Evolutionary conservation across 2,329 filamentous ascomycete species (phyloP), one percentile per base, ranked within the genome.

Genomic region (Sodiomyces alkalinus): DNA sequence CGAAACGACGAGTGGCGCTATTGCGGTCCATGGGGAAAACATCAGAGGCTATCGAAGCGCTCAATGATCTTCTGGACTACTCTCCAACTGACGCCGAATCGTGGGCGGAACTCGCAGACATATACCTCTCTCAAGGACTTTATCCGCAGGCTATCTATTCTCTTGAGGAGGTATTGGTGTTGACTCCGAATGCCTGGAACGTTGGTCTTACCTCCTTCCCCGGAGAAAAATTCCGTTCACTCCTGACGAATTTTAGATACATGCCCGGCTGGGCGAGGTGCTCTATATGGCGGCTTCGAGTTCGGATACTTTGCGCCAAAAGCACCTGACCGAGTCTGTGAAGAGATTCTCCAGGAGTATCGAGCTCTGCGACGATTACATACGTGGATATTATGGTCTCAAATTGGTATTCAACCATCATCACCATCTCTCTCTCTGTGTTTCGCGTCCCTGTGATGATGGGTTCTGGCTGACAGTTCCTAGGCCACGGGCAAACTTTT

Each of bases 121-220:
- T 94, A 35, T 96, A 98, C 53, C 64, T 85, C 17, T 64, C 65
- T 13, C 79, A 87, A 46, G 82, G 79, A 1, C 55, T 87, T 42
- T 83, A 80, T 45, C 58, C 74, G 10, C 87, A 96, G 51, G 80
- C 85, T 21, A 74, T 93, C 28, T 93, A 79, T 51, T 78, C 83
- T 34, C 58, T 93, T 24, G 90, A 98, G 51, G 90, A 98, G 51
- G 83, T 92, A 13, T 54, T 98, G 24, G 60, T 96, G 28, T 63
- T 92, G 32, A 70, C 74, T 29, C 87, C 90, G 4, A 92, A 93
- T 57, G 82, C 87, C 13, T 98, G 90, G 86, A 96, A 92, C 60
- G 81, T 90, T 51, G 49, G 80, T 51, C 34, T 19, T 18, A 31
- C 16, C 9, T 19, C 9, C 7, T 16, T 25, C 15, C 7, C 9